These are phyloP conservation scores for Venustampulla echinocandica DNA, from an alignment of 495 filamentous ascomycete species.

Conservation along the genomic window DNA sequence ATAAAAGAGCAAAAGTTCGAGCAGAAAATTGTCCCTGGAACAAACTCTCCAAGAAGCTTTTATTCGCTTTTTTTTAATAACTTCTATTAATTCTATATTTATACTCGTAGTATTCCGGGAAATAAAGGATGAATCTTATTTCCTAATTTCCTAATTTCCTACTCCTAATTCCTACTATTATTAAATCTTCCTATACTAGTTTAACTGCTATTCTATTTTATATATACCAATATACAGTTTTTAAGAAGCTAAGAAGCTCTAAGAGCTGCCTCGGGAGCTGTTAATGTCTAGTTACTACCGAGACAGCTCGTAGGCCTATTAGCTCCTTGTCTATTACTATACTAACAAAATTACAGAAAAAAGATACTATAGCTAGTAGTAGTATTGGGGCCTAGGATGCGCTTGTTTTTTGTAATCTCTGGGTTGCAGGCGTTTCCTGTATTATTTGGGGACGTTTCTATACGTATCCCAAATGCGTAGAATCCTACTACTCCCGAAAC, in stretches of 20 bases:
- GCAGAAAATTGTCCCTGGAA: slow-evolving; percentile 1
- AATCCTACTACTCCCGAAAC: not conserved
- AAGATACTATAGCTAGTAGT: not conserved
- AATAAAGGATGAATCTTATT: not conserved
- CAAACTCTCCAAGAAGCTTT: not conserved
- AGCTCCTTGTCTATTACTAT: not conserved
- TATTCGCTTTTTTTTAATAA: not conserved
- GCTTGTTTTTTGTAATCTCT: not conserved
- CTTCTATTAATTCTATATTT: not conserved
- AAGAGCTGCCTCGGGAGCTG: not conserved
- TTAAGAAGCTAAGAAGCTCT: not conserved
- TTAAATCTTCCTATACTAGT: not conserved
- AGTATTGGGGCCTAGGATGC: not conserved
- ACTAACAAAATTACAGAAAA: not conserved
- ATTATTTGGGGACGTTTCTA: not conserved
- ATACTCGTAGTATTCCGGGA: not conserved
- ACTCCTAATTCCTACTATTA: not conserved
- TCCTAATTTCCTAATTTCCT: not conserved
- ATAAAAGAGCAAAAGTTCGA: not conserved
- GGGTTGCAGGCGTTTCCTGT: not conserved
- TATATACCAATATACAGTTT: not conserved
- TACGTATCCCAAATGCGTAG: not conserved
- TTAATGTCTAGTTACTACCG: not conserved
- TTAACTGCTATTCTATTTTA: not conserved
- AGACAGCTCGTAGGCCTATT: not conserved